Evolutionary conservation across 495 filamentous ascomycete species (phyloP), one percentile per base, ranked within the genome.

Genomic region (Podospora pseudocomata): DNA sequence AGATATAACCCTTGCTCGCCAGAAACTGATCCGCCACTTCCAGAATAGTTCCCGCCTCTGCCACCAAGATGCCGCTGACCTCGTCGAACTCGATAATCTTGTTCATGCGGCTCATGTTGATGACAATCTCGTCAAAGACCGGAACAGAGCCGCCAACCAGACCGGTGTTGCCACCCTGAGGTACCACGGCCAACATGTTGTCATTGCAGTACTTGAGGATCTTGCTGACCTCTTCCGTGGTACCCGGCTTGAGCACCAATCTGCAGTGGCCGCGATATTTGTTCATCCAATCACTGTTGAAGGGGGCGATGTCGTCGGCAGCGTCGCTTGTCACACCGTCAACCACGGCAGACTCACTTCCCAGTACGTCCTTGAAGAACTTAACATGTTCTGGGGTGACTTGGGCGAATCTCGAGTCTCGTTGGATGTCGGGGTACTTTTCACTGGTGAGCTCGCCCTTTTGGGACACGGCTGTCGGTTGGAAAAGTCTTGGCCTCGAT

Each of bases 261-360:
- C 88, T 86, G 64, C 91, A 88, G 76, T 97, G 94, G 53, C 95
- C 95, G 53, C 92, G 89, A 82, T 97, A 99, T 79, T 99, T 99
- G 77, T 91, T 88, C 96, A 98, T 98, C 95, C 95, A 99, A 81
- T 99, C 95, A 71, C 86, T 87, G 81, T 99, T 99, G 86, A 92
- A 98, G 18, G 93, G 87, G 74, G 94, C 92, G 66, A 98, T 83
- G 74, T 99, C 95, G 69, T 90, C 89, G 30, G 74, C 78, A 20
- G 88, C 87, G 74, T 91, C 88, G 72, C 84, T 79, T 5, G 90
- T 90, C 54, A 95, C 84, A 59, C 92, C 92, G 72, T 97, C 91
- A 64, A 97, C 86, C 57, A 97, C 83, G n/a, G 93, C 92, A 9
- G 90, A 90, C 55, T 87, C 86, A 23, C 83, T 84, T 62, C 92